These are phyloP conservation scores for Gynostemma pentaphyllum DNA, from an alignment of 306 rosid species.

Conservation along the genomic window DNA sequence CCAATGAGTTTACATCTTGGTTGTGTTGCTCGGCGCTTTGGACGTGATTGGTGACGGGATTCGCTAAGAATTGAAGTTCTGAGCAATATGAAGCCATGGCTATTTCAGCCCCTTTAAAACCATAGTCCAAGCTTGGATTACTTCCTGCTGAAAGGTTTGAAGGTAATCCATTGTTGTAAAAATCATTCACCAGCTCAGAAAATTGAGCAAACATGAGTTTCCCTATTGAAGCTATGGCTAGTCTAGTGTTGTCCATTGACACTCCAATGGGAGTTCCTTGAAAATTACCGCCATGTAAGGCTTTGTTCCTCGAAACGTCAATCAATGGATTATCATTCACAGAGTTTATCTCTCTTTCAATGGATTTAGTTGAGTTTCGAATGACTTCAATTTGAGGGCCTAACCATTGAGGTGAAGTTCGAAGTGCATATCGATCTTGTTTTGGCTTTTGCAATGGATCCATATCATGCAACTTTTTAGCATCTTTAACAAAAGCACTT, in stretches of 20 bases:
- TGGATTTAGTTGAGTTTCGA: constrained; percentile 23
- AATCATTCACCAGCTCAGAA: constrained; percentile 32
- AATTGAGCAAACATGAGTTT: constrained; percentile 7
- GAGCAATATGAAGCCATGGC: constrained; percentile 8
- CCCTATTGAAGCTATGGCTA: constrained; percentile 17
- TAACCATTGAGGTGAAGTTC: constrained; percentile 42
- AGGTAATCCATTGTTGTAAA: constrained; percentile 21
- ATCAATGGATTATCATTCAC: constrained; percentile 16
- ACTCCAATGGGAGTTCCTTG: constrained; percentile 19
- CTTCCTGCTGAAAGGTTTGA: constrained; percentile 16
- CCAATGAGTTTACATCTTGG: constrained; percentile 24
- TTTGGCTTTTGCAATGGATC: constrained; percentile 1
- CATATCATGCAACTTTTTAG: constrained; percentile 3
- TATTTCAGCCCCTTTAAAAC: neutral
- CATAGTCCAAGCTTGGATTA: constrained; percentile 8
- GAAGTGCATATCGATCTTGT: constrained; percentile 42
- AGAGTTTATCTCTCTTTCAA: constrained; percentile 33
- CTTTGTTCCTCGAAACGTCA: constrained; percentile 29
- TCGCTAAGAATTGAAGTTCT: constrained; percentile 19
- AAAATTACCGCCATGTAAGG: constrained; percentile 14
- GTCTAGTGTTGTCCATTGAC: constrained; percentile 33
- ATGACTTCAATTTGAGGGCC: constrained; percentile 42
- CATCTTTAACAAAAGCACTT: constrained; percentile 27
- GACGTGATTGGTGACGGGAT: constrained; percentile 30
- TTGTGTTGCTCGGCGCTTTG: constrained; percentile 8